Percentiles rank a stretch among this genome's conserved stretches.
Evolutionary conservation across 2,329 filamentous ascomycete species (phyloP).

Genomic region (Endothia cerciana): DNA sequence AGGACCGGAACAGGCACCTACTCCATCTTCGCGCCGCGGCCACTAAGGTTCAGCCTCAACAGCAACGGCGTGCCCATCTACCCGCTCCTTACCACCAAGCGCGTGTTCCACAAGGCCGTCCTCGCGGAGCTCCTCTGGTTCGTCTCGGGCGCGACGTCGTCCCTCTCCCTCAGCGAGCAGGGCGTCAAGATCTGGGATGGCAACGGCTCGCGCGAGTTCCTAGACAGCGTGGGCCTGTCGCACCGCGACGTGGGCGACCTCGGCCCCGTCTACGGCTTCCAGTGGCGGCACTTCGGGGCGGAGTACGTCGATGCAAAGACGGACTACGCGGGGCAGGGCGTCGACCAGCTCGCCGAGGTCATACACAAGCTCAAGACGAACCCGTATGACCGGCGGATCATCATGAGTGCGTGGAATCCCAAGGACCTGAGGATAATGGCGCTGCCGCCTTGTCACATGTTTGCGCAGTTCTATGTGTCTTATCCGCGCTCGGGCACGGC

Average conservation of each 20-base stretch:
- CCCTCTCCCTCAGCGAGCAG: conserved; percentile 71
- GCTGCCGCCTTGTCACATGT: conserved; percentile 94
- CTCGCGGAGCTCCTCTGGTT: conserved; percentile 97
- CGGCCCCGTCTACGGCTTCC: conserved; percentile 96
- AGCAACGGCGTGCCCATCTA: conserved; percentile 67
- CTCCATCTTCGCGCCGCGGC: conserved; percentile 84
- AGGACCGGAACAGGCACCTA: conserved; percentile 93
- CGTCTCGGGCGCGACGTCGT: conserved; percentile 81
- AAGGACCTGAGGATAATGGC: conserved; percentile 86
- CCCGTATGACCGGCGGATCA: conserved; percentile 88
- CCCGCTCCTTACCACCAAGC: conserved; percentile 94
- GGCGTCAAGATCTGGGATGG: conserved; percentile 99
- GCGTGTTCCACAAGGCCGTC: conserved; percentile 89
- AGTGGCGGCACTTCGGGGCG: conserved; percentile 98
- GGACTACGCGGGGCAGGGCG: conserved; percentile 86
- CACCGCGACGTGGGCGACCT: conserved; percentile 88
- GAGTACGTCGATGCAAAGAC: conserved; percentile 78
- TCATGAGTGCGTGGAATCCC: conserved; percentile 94
- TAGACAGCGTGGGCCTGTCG: conserved; percentile 80
- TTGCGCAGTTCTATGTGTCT: conserved; percentile 92
- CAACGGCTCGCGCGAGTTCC: conserved; percentile 87
- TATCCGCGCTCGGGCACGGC: conserved; percentile 55
- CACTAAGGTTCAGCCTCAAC: conserved; percentile 84
- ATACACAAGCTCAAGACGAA: conserved; percentile 80
- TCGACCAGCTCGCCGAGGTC: conserved; percentile 92